Percentiles rank a stretch among this genome's conserved stretches.
phyloP scores from a whole-genome alignment of 2,329 filamentous ascomycete genomes.

The Aspergillus niger region DNA sequence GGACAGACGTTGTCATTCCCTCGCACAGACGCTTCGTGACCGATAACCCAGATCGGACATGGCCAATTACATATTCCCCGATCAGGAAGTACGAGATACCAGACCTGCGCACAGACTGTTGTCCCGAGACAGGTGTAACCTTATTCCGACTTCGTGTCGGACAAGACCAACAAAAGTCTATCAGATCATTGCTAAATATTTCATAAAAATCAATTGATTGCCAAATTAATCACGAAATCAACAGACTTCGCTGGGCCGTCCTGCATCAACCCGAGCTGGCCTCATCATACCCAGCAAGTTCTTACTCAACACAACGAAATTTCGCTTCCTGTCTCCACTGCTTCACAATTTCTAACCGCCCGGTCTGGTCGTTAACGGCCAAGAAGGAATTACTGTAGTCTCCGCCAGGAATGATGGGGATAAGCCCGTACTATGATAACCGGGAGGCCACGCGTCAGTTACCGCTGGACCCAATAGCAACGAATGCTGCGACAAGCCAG shows the following conservation, averaged over 20 bases:
- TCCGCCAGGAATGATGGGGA: neutral
- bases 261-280: neutral
- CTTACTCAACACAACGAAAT: conserved; percentile 9
- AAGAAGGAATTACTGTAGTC: conserved; percentile 12
- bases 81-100: neutral
- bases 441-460: neutral
- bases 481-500: neutral
- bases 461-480: neutral
- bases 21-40: neutral
- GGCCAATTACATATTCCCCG: neutral
- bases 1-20: neutral
- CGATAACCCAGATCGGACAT: neutral
- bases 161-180: neutral
- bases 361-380: neutral
- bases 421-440: conserved; percentile 8
- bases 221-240: neutral
- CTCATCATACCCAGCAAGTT: neutral
- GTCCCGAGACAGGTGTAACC: neutral
- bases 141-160: neutral
- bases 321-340: conserved; percentile 3
- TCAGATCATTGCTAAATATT: neutral
- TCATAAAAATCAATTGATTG: no score
- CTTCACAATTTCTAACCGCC: neutral
- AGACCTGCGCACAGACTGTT: neutral
- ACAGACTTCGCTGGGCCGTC: neutral